A percentile compares a stretch with the other conserved stretches of the same genome.
These are phyloP conservation scores for Salix suchowensis DNA, from an alignment of 345 rosid species.

Conservation along the genomic window DNA sequence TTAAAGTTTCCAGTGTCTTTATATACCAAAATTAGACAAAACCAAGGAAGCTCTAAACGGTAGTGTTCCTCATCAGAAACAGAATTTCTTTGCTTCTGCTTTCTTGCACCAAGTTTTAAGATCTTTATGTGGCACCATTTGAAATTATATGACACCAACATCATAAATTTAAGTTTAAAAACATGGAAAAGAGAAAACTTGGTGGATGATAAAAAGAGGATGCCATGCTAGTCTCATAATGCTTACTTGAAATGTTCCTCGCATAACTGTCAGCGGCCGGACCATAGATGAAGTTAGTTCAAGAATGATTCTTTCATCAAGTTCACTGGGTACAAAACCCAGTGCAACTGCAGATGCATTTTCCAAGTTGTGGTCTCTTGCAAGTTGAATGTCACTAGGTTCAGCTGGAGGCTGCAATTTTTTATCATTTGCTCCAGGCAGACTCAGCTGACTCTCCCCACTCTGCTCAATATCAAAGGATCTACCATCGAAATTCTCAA, in stretches of 20 bases:
- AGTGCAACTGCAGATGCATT: constrained; percentile 60
- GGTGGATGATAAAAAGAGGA: background rate
- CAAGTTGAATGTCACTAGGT: constrained; percentile 45
- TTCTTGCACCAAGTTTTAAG: background rate
- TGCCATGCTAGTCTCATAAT: background rate
- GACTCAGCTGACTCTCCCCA: constrained; percentile 40
- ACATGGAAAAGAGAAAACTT: background rate
- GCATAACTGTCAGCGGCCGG: constrained; percentile 74
- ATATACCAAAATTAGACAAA: background rate
- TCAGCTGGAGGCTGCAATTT: constrained; percentile 42
- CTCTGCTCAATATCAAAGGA: constrained; percentile 35
- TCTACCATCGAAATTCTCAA: constrained; percentile 51
- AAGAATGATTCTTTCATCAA: constrained; percentile 83
- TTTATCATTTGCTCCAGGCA: constrained; percentile 47
- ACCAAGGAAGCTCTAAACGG: background rate
- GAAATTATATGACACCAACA: background rate
- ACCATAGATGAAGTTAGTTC: constrained; percentile 96
- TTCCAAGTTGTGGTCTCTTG: constrained; percentile 46
- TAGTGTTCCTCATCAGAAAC: background rate
- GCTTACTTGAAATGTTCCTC: constrained; percentile 92
- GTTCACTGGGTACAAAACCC: constrained; percentile 86
- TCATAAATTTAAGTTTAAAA: background rate
- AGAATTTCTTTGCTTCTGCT: background rate
- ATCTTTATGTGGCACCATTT: background rate
- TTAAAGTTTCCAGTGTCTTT: background rate